These are phyloP conservation scores for Fusarium sp. DNA, from an alignment of 2,329 filamentous ascomycete species.

Conservation along the genomic window DNA sequence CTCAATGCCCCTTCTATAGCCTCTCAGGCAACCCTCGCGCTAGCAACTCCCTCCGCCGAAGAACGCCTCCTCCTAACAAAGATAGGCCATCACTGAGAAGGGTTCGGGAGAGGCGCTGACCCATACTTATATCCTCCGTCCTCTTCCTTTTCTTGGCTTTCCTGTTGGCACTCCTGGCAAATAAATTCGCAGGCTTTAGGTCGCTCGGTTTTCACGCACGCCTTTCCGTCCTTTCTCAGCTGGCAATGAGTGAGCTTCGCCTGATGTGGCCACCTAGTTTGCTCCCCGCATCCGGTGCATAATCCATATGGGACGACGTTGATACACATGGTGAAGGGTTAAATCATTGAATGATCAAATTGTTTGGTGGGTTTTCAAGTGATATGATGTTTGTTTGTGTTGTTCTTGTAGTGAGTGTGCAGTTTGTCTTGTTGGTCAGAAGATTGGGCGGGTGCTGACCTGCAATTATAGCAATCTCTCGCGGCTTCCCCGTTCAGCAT, in stretches of 20 bases:
- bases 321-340: neutral
- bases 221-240: neutral
- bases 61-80: neutral
- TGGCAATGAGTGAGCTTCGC: neutral
- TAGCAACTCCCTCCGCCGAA: neutral
- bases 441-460: neutral
- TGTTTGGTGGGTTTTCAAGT: neutral
- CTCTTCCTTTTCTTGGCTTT: accelerated
- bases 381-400: neutral
- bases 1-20: neutral
- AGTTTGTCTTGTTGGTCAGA: neutral
- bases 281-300: neutral
- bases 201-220: neutral
- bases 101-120: neutral
- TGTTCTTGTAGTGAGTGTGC: neutral
- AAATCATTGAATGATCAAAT: neutral
- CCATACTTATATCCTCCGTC: neutral
- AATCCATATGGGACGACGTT: neutral
- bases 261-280: neutral
- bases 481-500: neutral
- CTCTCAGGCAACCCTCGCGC: neutral
- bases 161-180: neutral
- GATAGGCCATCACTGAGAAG: neutral
- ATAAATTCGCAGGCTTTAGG: neutral
- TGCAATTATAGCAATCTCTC: neutral